Conservation (phyloP, 305 asterid species). For the Fraxinus nigra region DNA sequence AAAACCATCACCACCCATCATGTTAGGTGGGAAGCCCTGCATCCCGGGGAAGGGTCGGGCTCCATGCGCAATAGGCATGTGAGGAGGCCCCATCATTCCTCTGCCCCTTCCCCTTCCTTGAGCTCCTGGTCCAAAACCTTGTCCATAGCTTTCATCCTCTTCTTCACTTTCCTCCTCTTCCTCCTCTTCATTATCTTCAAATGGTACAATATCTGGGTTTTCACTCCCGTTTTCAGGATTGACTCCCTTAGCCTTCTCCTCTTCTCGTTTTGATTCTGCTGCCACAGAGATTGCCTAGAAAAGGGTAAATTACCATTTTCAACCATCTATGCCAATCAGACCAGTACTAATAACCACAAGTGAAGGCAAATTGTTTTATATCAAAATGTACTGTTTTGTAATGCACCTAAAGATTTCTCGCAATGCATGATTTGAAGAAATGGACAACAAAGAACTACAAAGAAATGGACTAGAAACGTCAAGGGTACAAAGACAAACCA, state of each 20-base stretch:
- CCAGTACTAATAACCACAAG: not conserved
- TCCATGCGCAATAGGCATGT: conserved; percentile 67
- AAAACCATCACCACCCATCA: conserved; percentile 78
- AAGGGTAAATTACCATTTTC: conserved; percentile 22
- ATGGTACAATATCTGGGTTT: conserved; percentile 84
- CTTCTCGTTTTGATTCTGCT: conserved; percentile 83
- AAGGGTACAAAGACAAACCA: not conserved
- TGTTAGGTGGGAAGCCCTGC: conserved; percentile 67
- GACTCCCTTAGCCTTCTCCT: conserved; percentile 82
- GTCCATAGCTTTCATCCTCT: conserved; percentile 61
- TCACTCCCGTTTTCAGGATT: conserved; percentile 57
- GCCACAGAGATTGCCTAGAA: conserved; percentile 65
- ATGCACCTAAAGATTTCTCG: not conserved
- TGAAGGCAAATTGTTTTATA: not conserved
- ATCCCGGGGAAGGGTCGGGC: conserved; percentile 60
- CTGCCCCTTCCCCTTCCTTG: conserved; percentile 84
- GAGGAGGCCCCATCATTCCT: conserved; percentile 87
- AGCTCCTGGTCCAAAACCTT: conserved; percentile 39
- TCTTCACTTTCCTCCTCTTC: conserved; percentile 90
- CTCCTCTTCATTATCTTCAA: conserved; percentile 83
- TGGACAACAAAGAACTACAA: not conserved
- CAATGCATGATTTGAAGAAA: not conserved
- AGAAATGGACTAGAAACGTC: not conserved
- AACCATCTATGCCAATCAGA: conserved; percentile 3
- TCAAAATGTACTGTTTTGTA: not conserved